Percentiles rank a stretch among this genome's conserved stretches.
Conservation (phyloP, 2,329 filamentous ascomycete species). For the Fusarium anguioides region DNA sequence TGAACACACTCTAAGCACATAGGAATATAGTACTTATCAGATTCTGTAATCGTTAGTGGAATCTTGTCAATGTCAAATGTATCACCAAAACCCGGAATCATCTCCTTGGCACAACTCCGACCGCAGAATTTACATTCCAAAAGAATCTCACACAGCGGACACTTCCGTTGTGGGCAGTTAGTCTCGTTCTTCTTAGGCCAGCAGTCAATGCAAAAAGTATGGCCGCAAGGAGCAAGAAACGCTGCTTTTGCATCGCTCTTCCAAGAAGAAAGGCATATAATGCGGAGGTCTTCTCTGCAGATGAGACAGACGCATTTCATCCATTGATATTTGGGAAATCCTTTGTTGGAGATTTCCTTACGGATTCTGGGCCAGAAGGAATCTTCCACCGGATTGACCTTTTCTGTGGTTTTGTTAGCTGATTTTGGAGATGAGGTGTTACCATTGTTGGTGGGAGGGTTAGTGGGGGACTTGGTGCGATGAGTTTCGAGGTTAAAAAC, state of each 20-base stretch:
- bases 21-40: background rate
- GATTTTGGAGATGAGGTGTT: no score
- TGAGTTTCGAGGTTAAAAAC: background rate
- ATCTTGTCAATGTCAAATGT: background rate
- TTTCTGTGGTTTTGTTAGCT: background rate
- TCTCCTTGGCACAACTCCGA: background rate
- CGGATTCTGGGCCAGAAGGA: slow-evolving; percentile 6
- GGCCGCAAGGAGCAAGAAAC: slow-evolving; percentile 7
- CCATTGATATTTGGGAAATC: background rate
- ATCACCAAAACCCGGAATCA: background rate
- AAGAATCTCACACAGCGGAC: background rate
- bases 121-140: background rate
- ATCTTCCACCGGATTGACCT: background rate
- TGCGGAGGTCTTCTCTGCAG: background rate
- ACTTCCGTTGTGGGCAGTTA: background rate
- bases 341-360: background rate
- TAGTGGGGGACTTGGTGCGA: background rate
- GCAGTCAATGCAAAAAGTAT: slow-evolving; percentile 8
- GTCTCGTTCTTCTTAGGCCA: background rate
- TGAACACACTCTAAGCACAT: background rate
- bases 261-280: background rate
- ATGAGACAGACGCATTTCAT: slow-evolving; percentile 3
- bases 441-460: background rate
- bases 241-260: background rate
- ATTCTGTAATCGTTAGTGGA: background rate